Conservation (phyloP, 257 asterid genomes). For the Anisodus tanguticus region DNA sequence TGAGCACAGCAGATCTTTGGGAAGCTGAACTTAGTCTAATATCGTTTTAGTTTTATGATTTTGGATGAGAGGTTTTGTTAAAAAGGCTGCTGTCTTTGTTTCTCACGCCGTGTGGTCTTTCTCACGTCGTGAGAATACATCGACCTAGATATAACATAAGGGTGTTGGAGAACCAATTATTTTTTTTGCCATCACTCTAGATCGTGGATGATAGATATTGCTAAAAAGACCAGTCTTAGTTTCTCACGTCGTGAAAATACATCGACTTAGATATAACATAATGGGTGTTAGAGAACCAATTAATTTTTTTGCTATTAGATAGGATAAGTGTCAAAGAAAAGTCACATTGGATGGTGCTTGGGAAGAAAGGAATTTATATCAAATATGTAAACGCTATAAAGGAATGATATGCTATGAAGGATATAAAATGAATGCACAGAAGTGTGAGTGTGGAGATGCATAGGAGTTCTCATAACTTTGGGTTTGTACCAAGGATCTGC, state of each 20-base stretch:
- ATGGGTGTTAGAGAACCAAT: not conserved
- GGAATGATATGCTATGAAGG: not conserved
- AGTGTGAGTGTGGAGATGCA: not conserved
- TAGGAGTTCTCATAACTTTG: not conserved
- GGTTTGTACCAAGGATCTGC: not conserved
- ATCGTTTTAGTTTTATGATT: not conserved
- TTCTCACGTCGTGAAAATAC: not conserved
- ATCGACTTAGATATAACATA: not conserved
- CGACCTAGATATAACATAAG: not conserved
- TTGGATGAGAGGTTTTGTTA: not conserved
- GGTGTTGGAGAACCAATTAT: not conserved
- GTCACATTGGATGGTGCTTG: not conserved
- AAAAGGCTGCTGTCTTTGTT: not conserved
- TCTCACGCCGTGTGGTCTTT: not conserved
- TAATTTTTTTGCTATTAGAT: not conserved
- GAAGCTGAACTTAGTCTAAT: not conserved
- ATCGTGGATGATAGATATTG: too few species aligned
- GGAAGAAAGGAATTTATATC: not conserved
- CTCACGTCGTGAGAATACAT: not conserved
- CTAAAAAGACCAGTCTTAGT: too few species aligned
- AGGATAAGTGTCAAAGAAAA: not conserved
- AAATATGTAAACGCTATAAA: slow-evolving; percentile 2
- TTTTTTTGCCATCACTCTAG: too few species aligned
- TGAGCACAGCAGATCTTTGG: not conserved
- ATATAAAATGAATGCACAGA: not conserved